Percentiles rank a stretch among this genome's conserved stretches.
Conservation (phyloP, 306 rosid species). For the Cotoneaster glaucophyllus region DNA sequence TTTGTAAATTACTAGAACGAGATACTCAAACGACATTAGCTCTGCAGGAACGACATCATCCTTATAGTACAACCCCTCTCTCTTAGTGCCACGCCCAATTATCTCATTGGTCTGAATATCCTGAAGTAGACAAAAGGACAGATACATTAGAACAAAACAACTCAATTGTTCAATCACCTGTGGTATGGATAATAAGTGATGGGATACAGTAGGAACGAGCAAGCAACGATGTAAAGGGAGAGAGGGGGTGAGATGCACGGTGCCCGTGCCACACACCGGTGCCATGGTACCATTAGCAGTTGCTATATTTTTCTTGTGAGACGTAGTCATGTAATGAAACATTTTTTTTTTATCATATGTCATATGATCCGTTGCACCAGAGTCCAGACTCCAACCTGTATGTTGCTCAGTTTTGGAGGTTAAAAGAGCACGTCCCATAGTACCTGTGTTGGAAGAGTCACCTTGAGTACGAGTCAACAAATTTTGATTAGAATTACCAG, state of each 20-base stretch:
- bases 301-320: too few species aligned
- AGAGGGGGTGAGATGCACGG: not conserved
- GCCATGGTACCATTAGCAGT: too few species aligned
- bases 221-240: not conserved
- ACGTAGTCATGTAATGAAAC: too few species aligned
- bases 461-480: not conserved
- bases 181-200: too few species aligned
- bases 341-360: not conserved
- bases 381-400: not conserved
- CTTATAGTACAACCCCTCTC: too few species aligned
- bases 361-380: not conserved
- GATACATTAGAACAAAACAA: too few species aligned
- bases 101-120: too few species aligned
- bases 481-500: not conserved
- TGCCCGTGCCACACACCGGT: not conserved
- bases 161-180: too few species aligned
- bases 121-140: too few species aligned
- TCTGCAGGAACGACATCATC: too few species aligned
- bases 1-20: accelerated
- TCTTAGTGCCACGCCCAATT: too few species aligned
- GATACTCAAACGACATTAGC: too few species aligned
- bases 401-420: not conserved
- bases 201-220: not conserved
- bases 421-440: not conserved
- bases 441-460: not conserved